Evolutionary conservation across 306 rosid genomes (phyloP).

Genomic region (Crataegus laevigata): DNA sequence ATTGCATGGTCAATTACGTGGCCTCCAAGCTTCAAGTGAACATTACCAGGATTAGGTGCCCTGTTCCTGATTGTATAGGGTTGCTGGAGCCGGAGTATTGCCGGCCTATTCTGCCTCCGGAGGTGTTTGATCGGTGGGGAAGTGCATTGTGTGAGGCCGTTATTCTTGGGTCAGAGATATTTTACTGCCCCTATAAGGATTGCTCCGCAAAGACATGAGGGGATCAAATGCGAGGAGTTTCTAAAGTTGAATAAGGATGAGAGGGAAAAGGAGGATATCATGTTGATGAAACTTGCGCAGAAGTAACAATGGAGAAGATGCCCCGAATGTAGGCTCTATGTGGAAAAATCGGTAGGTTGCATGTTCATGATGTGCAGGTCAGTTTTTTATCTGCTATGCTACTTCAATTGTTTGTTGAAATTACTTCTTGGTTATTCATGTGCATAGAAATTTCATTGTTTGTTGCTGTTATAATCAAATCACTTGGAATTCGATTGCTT

Average conservation of each 20-base stretch:
- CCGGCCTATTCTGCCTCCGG: constrained; percentile 27
- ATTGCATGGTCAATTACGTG: constrained; percentile 43
- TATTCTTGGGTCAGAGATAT: constrained; percentile 10
- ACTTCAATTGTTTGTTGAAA: background rate
- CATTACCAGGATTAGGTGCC: constrained; percentile 40
- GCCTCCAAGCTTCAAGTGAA: constrained; percentile 39
- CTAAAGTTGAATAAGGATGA: constrained; percentile 29
- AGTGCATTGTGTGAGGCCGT: constrained; percentile 29
- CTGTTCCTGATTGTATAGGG: constrained; percentile 34
- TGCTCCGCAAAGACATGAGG: constrained; percentile 63
- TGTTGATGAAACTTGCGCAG: constrained; percentile 28
- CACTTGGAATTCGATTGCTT: too few relatives aligned
- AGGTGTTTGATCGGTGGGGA: constrained; percentile 39
- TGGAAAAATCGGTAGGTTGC: constrained; percentile 30
- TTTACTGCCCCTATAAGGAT: constrained; percentile 52
- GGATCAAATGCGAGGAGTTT: constrained; percentile 34
- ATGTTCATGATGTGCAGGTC: constrained; percentile 6
- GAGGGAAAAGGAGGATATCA: constrained; percentile 29
- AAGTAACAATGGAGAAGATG: constrained; percentile 44
- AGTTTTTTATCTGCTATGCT: background rate
- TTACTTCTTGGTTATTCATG: background rate
- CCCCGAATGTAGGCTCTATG: constrained; percentile 37
- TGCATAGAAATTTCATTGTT: background rate
- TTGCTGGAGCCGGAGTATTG: constrained; percentile 32
- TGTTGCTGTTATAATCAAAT: too few relatives aligned